Conservation (phyloP, 768 basidiomycete genomes). For the Gyrodon lividus region DNA sequence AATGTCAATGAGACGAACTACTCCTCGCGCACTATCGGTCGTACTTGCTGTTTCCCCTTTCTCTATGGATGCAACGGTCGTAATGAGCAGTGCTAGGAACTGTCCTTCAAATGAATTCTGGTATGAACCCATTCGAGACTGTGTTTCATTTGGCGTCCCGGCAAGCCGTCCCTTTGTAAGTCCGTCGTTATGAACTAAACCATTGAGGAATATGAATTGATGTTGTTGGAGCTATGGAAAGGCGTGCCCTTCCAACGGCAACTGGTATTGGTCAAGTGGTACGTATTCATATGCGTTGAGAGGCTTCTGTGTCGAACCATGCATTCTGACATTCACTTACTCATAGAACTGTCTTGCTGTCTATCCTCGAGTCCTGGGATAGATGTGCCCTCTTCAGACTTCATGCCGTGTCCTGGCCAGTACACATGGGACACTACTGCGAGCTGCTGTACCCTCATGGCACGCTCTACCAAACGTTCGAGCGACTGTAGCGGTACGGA, state of each 20-base stretch:
- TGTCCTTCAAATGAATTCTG: conserved; percentile 16
- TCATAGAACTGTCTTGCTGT: conserved; percentile 13
- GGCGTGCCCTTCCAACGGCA: conserved; percentile 6
- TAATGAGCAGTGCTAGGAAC: conserved; percentile 8
- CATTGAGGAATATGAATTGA: neutral
- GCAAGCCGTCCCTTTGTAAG: conserved; percentile 15
- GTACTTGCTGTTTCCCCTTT: conserved; percentile 11
- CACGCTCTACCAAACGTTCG: neutral
- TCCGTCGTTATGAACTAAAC: neutral
- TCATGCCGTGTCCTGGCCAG: conserved; percentile 7
- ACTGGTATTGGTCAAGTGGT: conserved; percentile 20
- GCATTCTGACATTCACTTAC: neutral
- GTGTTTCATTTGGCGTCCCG: conserved; percentile 8
- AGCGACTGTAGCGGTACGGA: conserved; percentile 2
- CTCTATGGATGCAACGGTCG: conserved; percentile 5
- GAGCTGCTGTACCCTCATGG: conserved; percentile 3
- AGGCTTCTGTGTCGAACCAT: neutral
- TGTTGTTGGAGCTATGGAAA: conserved; percentile 7
- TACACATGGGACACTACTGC: conserved; percentile 5
- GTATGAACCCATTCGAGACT: conserved; percentile 11
- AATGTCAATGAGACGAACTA: neutral
- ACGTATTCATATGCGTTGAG: neutral
- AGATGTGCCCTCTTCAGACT: neutral
- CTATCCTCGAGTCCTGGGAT: conserved; percentile 9
- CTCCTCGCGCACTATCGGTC: neutral